Conservation (phyloP, 2,329 filamentous ascomycete species). For the Neoarthrinium moseri region DNA sequence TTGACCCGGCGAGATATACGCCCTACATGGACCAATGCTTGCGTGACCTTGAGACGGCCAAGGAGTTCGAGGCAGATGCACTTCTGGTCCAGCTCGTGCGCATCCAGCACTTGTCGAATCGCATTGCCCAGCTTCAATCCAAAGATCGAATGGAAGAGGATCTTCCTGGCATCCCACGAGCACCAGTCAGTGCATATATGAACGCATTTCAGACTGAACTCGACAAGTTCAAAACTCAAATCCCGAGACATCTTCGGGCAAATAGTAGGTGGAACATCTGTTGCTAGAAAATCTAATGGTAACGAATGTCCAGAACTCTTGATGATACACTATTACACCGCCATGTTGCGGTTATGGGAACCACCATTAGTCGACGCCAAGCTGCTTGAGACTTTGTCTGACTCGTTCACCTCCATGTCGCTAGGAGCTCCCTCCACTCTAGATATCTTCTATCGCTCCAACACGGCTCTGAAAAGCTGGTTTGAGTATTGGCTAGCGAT, state of each 20-base stretch:
- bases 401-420: constrained; percentile 37
- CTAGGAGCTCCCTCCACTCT: constrained; percentile 39
- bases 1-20: constrained; percentile 50
- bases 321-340: constrained; percentile 37
- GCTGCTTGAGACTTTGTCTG: constrained; percentile 39
- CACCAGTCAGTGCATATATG: constrained; percentile 43
- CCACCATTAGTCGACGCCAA: constrained; percentile 42
- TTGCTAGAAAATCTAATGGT: not conserved
- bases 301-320: constrained; percentile 31
- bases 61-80: constrained; percentile 46
- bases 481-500: constrained; percentile 48
- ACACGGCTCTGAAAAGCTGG: constrained; percentile 44
- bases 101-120: constrained; percentile 49
- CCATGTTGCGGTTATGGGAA: constrained; percentile 44
- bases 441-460: constrained; percentile 48
- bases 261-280: constrained; percentile 33
- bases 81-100: constrained; percentile 45
- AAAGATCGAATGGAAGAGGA: constrained; percentile 32
- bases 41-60: constrained; percentile 37
- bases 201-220: constrained; percentile 45
- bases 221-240: constrained; percentile 34
- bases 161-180: constrained; percentile 32
- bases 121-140: constrained; percentile 41
- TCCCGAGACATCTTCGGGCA: constrained; percentile 33
- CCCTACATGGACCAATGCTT: constrained; percentile 52